Conservation (phyloP, 2,329 filamentous ascomycete species). For the Hirsutella rhossiliensis region DNA sequence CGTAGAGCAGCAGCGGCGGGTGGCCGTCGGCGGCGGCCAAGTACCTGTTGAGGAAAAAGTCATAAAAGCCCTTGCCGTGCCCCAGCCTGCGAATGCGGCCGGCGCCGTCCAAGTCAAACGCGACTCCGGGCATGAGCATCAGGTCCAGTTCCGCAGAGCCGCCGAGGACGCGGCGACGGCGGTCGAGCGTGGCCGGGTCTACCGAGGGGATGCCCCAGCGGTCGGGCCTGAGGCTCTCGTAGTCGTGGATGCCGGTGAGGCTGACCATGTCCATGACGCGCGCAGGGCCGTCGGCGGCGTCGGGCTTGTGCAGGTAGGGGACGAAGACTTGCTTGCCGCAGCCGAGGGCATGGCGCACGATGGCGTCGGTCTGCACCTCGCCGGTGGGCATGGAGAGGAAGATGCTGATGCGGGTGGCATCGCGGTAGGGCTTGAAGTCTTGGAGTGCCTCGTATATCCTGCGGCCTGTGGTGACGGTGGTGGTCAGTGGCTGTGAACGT, state of each 20-base stretch:
- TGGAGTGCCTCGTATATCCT: constrained; percentile 53
- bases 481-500: neutral
- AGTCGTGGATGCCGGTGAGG: constrained; percentile 62
- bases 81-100: constrained; percentile 62
- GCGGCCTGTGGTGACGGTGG: constrained; percentile 36
- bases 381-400: constrained; percentile 87
- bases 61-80: constrained; percentile 95
- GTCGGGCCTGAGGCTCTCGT: constrained; percentile 63
- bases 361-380: constrained; percentile 73
- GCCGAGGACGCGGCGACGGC: constrained; percentile 63
- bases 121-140: constrained; percentile 84
- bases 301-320: constrained; percentile 66
- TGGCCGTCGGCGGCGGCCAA: constrained; percentile 20
- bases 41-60: constrained; percentile 78
- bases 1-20: constrained; percentile 45
- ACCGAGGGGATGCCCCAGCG: constrained; percentile 94
- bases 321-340: constrained; percentile 80
- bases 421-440: constrained; percentile 59
- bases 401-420: constrained; percentile 66
- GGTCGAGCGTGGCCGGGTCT: constrained; percentile 47
- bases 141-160: constrained; percentile 47
- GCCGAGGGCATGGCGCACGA: constrained; percentile 69
- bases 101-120: constrained; percentile 57
- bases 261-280: constrained; percentile 92
- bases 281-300: constrained; percentile 39